phyloP scores from a whole-genome alignment of 306 rosid genomes.

The Begonia loranthoides region DNA sequence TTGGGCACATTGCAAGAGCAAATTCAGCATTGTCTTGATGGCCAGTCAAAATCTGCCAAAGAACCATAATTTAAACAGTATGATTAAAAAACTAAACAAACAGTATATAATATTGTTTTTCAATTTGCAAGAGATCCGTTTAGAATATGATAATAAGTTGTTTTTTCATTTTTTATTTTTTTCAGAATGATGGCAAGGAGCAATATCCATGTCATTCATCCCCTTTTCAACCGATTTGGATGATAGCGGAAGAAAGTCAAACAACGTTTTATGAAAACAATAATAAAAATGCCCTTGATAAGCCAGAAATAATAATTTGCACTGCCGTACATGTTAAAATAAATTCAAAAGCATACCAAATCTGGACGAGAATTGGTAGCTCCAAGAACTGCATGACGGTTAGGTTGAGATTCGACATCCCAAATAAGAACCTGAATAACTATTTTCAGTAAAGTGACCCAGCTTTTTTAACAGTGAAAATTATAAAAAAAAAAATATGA shows the following conservation, averaged over 20 bases:
- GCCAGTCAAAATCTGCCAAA: constrained; percentile 80
- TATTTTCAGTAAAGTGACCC: not conserved
- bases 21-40: constrained; percentile 99
- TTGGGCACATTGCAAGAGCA: constrained; percentile 99
- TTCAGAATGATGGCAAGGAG: too few relatives aligned
- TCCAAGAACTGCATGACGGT: constrained; percentile 95
- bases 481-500: not conserved
- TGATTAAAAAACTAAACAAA: too few relatives aligned
- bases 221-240: not conserved
- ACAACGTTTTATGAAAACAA: not conserved
- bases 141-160: too few relatives aligned
- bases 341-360: constrained; percentile 37
- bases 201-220: too few relatives aligned
- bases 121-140: too few relatives aligned
- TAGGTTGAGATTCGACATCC: constrained; percentile 97
- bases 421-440: constrained; percentile 73
- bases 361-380: constrained; percentile 94
- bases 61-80: too few relatives aligned
- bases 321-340: not conserved
- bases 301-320: not conserved
- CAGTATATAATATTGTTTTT: too few relatives aligned
- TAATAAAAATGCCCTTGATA: not conserved
- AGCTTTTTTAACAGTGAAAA: too few relatives aligned
- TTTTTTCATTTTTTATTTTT: too few relatives aligned
- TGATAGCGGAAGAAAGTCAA: not conserved